Base-by-base conservation (phyloP, 2,329 filamentous ascomycete genomes). In the Triangularia setosa region DNA sequence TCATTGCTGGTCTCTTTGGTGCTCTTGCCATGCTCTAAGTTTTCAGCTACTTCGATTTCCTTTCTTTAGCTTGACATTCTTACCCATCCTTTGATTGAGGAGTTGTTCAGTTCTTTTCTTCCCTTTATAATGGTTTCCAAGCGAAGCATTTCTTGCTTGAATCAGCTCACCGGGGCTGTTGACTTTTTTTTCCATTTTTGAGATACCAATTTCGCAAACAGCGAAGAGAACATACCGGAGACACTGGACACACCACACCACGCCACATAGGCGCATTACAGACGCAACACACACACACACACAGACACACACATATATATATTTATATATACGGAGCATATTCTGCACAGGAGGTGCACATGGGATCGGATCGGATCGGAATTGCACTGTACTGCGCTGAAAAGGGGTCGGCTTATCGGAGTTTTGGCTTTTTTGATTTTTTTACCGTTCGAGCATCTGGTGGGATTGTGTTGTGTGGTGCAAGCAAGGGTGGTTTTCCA, bases 1-100 rank as follows among this genome's bases (percentile, higher is more conserved):
- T 78, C 6, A 63, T 79, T 58, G 79, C 75, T 24, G 79, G 77
- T 58, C 24, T 80, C 21, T 54, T 76, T 16, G 79, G 77, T 52
- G 76, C 73, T 14, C 59, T 79, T 25, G 78, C 74, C 53, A 72
- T 80, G 23, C 65, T 79, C 65, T 80, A 53, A 60, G 58, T 9
- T 30, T 14, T 53, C 24, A 6, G 12, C 23, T 27, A 23, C 27
- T 33, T 3, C 27, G 55, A 58, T 58, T 33, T 58, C 24, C 24
- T 12, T 23, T 27, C 23, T 48, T 48, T 5, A 9, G n/a, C 40
- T 48, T 48, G 6, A 48, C 40, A 48, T 48, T 48, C 40, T 48
- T 48, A 48, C n/a, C 40, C 3, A 48, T 48, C 40, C 40, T 48
- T 48, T 23, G 40, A 48, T 11, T 21, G 40, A 48, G n/a, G n/a